Evolutionary conservation across 768 basidiomycete species (phyloP).

Genomic region (Boletus rex-veris): DNA sequence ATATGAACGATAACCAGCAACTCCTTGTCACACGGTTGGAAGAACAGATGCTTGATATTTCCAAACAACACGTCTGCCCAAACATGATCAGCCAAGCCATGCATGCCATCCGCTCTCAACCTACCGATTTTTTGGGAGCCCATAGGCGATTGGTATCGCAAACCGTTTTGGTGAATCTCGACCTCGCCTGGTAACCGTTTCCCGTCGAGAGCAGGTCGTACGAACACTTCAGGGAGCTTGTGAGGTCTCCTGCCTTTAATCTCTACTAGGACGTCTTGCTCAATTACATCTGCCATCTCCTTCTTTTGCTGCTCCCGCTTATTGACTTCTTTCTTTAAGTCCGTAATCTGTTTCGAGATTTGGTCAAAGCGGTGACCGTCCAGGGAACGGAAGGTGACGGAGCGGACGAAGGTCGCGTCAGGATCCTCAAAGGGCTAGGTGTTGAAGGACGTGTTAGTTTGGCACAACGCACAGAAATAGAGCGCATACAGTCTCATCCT

Average conservation of each 20-base stretch:
- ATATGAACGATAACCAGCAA: constrained; percentile 91
- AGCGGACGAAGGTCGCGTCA: constrained; percentile 93
- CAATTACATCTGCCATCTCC: constrained; percentile 96
- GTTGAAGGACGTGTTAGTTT: background rate
- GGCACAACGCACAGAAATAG: background rate
- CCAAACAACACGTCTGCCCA: constrained; percentile 83
- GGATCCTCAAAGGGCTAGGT: constrained; percentile 91
- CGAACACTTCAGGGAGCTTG: constrained; percentile 87
- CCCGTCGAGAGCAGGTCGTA: constrained; percentile 90
- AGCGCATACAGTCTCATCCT: constrained; percentile 87
- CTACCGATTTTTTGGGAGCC: constrained; percentile 88
- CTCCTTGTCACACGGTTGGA: constrained; percentile 98
- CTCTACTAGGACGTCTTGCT: constrained; percentile 88
- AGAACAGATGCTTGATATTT: constrained; percentile 98
- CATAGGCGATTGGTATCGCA: constrained; percentile 84
- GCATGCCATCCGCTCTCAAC: constrained; percentile 21
- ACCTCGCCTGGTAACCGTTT: constrained; percentile 97
- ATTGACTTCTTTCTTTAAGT: constrained; percentile 93
- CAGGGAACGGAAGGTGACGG: constrained; percentile 87
- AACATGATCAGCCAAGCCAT: constrained; percentile 2
- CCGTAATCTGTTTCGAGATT: constrained; percentile 88
- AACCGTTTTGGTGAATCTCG: constrained; percentile 96
- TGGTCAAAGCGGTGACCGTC: constrained; percentile 88
- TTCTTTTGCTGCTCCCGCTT: constrained; percentile 98
- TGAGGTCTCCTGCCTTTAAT: constrained; percentile 83